Base-by-base conservation (phyloP, 148 eudicot genomes). In the Fallopia convolvulus region DNA sequence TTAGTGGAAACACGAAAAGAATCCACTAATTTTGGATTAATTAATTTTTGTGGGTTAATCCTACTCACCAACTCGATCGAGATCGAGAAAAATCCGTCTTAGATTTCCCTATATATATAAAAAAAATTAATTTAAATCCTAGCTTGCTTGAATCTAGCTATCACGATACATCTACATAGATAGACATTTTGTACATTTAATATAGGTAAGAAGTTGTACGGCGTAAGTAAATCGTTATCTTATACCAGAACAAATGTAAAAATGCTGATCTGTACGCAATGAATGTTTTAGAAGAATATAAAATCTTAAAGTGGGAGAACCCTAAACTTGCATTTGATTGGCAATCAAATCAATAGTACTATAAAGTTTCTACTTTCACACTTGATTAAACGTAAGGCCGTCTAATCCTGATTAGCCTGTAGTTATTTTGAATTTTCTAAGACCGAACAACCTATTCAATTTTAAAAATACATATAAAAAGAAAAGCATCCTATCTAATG, bases 1-100 rank as follows among this genome's bases (percentile, higher is more conserved):
- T 76, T 82, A 84, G 84, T 84, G 87, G 84, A 40, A 49, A 77
- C 72, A 49, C 82, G 76, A 77, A 68, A 82, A 82, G 79, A 80
- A 70, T 55, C 84, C 87, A 84, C 87, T 82, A 60, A 52, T 75
- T 73, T 46, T 53, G 61, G 41, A 39, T 42, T 63, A 73, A 53
- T 74, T 41, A 8, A 14, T 52, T 58, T 77, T 33, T 53, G 30
- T 58, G 65, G 65, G 3, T 78, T 66, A 56, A 71, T 75, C 81
- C 61, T 63, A 75, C 42, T 78, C 84, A 82, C n/a, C 73, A 79
- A 47, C 74, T 81, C 74, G 53, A 75, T 75, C 11, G 30, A 26
- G 30, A 26, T 56, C 63, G 18, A 52, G 20, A 76, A 76, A 32
- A 48, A 74, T 21, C 72, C 44, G 36, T 68, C 72, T 68, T 68